These are phyloP conservation scores for Boletus barrowsii DNA, from an alignment of 768 basidiomycete genomes.

Conservation along the genomic window DNA sequence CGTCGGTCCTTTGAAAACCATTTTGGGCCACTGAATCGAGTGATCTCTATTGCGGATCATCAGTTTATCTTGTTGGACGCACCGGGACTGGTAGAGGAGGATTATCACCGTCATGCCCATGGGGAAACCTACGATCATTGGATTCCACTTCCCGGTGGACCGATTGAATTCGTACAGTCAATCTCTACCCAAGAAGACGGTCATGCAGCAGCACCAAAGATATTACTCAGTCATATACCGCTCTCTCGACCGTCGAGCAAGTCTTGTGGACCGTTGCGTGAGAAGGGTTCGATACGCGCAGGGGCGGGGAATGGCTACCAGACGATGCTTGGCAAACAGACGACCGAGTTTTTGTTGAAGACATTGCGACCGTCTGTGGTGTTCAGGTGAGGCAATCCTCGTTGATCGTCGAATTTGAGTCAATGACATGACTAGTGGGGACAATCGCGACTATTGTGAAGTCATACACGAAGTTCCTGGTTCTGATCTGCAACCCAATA, in stretches of 20 bases:
- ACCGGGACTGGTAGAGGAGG: constrained; percentile 80
- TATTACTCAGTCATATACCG: constrained; percentile 86
- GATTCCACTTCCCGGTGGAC: constrained; percentile 49
- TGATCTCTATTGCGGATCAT: constrained; percentile 63
- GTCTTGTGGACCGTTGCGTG: constrained; percentile 73
- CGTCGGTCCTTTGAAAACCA: constrained; percentile 54
- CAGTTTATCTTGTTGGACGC: constrained; percentile 72
- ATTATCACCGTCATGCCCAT: constrained; percentile 59
- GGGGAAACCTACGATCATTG: constrained; percentile 52
- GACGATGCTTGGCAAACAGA: constrained; percentile 77
- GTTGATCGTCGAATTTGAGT: neutral
- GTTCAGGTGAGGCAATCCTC: constrained; percentile 56
- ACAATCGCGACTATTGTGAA: constrained; percentile 92
- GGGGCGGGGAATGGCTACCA: constrained; percentile 83
- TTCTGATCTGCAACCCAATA: constrained; percentile 19
- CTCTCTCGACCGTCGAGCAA: constrained; percentile 72
- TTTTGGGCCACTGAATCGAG: constrained; percentile 70
- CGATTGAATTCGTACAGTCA: constrained; percentile 58
- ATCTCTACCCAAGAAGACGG: constrained; percentile 33
- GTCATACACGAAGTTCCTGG: constrained; percentile 48
- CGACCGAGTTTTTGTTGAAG: constrained; percentile 68
- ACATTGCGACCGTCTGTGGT: constrained; percentile 62
- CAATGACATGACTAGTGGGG: constrained; percentile 49
- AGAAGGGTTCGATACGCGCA: constrained; percentile 65
- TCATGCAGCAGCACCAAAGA: constrained; percentile 27